Conservation (phyloP, 75 land plant species). For the Chamaecyparis obtusa region DNA sequence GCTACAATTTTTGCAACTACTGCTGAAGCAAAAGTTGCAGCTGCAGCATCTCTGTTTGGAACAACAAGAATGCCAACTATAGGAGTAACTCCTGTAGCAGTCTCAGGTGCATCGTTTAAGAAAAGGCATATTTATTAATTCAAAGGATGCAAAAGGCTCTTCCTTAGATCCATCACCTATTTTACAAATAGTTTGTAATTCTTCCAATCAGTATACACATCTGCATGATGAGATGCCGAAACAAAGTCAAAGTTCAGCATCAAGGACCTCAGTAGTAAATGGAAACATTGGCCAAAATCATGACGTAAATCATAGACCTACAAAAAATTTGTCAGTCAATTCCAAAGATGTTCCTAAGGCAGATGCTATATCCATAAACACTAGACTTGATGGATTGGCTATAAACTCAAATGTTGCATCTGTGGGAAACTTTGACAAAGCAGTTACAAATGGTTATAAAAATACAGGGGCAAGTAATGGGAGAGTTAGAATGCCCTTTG, state of each 20-base stretch:
- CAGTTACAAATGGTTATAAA: conserved; percentile 13
- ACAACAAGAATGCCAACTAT: conserved; percentile 67
- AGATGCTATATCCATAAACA: conserved; percentile 17
- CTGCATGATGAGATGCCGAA: conserved; percentile 1
- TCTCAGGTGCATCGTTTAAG: conserved; percentile 47
- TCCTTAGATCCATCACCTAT: conserved; percentile 11
- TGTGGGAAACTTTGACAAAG: conserved; percentile 14
- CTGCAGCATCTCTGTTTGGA: conserved; percentile 43
- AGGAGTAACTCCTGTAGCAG: conserved; percentile 90
- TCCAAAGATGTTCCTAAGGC: conserved; percentile 11
- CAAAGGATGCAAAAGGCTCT: conserved; percentile 13
- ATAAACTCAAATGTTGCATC: neutral
- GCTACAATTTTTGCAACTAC: conserved; percentile 78
- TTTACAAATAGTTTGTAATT: conserved; percentile 12
- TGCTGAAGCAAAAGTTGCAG: conserved; percentile 89
- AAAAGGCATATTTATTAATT: conserved; percentile 27
- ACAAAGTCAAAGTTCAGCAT: conserved; percentile 22
- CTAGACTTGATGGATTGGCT: conserved; percentile 11
- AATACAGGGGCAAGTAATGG: conserved; percentile 34
- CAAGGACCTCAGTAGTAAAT: conserved; percentile 21
- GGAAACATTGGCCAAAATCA: conserved; percentile 18
- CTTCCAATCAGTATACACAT: conserved; percentile 16
- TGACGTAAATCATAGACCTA: conserved; percentile 11
- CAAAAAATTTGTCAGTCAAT: conserved; percentile 22
- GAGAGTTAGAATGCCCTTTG: conserved; percentile 23